Conservation (phyloP, 1,284 basidiomycete genomes). For the Fomitopsis betulina region DNA sequence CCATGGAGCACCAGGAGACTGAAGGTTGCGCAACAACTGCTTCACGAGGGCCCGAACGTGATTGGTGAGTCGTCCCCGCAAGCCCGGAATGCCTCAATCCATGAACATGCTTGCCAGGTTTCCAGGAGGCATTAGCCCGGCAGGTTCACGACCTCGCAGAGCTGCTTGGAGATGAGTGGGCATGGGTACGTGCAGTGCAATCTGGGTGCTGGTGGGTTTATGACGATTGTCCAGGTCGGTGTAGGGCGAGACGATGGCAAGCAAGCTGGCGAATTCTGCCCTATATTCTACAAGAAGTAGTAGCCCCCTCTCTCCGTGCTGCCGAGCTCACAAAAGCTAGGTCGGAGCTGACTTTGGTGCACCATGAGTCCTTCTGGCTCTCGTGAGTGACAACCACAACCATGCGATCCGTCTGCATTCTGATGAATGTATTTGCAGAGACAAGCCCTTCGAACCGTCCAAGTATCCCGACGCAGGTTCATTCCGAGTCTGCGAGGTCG, state of each 20-base stretch:
- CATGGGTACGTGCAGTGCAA: slow-evolving; percentile 35
- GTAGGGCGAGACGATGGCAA: slow-evolving; percentile 61
- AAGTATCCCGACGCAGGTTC: slow-evolving; percentile 52
- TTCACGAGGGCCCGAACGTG: slow-evolving; percentile 7
- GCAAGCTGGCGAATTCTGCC: slow-evolving; percentile 54
- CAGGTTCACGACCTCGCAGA: slow-evolving; percentile 57
- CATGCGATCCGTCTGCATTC: neutral
- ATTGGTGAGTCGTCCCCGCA: neutral
- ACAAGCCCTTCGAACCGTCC: slow-evolving; percentile 46
- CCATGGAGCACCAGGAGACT: slow-evolving; percentile 46
- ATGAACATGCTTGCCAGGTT: slow-evolving; percentile 33
- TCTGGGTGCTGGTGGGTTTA: neutral
- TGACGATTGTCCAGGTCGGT: slow-evolving; percentile 39
- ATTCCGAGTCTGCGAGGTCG: slow-evolving; percentile 45
- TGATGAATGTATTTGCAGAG: slow-evolving; percentile 19
- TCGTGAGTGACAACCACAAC: slow-evolving; percentile 30
- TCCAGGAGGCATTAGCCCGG: slow-evolving; percentile 56
- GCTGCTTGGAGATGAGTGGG: slow-evolving; percentile 51
- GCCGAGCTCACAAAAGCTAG: slow-evolving; percentile 17
- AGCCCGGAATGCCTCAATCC: neutral
- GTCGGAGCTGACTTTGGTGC: slow-evolving; percentile 33
- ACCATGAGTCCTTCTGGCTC: slow-evolving; percentile 52
- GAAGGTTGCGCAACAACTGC: slow-evolving; percentile 37
- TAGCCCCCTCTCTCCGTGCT: slow-evolving; percentile 4
- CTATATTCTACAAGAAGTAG: slow-evolving; percentile 58